Conservation (phyloP, 2,329 filamentous ascomycete species). For the Exophiala bonariae region DNA sequence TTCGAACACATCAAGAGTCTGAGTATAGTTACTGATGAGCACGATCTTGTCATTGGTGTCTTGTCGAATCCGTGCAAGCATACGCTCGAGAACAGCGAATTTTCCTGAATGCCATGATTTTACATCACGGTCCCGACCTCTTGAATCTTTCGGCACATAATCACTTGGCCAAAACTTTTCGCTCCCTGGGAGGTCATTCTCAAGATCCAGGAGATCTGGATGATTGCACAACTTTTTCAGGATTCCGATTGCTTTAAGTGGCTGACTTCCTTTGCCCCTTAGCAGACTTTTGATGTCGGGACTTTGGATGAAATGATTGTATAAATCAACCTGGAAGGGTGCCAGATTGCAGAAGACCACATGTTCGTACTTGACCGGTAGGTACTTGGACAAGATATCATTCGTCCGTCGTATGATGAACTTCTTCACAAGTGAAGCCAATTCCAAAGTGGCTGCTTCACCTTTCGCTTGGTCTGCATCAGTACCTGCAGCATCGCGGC, state of each 20-base stretch:
- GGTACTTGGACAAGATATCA: slow-evolving; percentile 95
- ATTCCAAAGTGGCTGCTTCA: slow-evolving; percentile 76
- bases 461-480: slow-evolving; percentile 80
- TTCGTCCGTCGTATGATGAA: slow-evolving; percentile 98
- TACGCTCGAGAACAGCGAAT: slow-evolving; percentile 96
- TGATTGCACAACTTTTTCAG: slow-evolving; percentile 99
- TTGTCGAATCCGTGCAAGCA: slow-evolving; percentile 91
- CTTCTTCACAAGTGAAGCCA: slow-evolving; percentile 87
- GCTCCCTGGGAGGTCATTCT: slow-evolving; percentile 81
- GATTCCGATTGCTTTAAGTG: slow-evolving; percentile 92
- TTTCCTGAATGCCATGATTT: slow-evolving; percentile 97
- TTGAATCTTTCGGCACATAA: slow-evolving; percentile 81
- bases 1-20: slow-evolving; percentile 93
- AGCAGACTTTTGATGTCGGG: slow-evolving; percentile 91
- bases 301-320: slow-evolving; percentile 96
- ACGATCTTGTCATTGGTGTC: slow-evolving; percentile 99
- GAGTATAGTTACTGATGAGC: slow-evolving; percentile 96
- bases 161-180: slow-evolving; percentile 80
- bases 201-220: slow-evolving; percentile 83
- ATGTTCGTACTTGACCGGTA: slow-evolving; percentile 98
- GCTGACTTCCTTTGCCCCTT: slow-evolving; percentile 90
- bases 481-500: slow-evolving; percentile 85
- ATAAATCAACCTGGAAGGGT: slow-evolving; percentile 87
- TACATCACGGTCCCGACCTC: slow-evolving; percentile 86
- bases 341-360: slow-evolving; percentile 97